phyloP scores from a whole-genome alignment of 163 green algal genomes.

The Smithsoniella earleae region DNA sequence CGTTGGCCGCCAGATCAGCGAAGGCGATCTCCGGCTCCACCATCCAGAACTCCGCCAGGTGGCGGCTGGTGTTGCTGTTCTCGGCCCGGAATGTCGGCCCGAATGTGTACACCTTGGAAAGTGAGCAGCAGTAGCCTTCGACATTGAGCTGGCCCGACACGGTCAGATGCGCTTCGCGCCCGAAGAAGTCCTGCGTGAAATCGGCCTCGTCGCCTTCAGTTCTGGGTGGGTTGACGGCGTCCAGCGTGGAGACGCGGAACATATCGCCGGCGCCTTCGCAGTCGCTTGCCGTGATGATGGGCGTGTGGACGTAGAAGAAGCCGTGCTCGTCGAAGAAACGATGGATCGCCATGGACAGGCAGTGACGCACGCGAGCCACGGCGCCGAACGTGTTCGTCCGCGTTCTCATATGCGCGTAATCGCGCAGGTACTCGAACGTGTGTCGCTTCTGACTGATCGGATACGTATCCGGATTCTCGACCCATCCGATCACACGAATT shows the following conservation, averaged over 20 bases:
- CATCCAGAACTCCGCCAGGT: constrained; percentile 99
- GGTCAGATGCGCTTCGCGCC: constrained; percentile 69
- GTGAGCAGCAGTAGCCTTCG: constrained; percentile 33
- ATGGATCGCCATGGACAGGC: constrained; percentile 53
- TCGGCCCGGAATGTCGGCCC: constrained; percentile 94
- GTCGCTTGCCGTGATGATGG: constrained; percentile 57
- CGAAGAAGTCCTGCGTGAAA: constrained; percentile 96
- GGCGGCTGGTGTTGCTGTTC: constrained; percentile 84
- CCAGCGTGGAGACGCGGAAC: constrained; percentile 52
- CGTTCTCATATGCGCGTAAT: constrained; percentile 51
- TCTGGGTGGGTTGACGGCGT: no score
- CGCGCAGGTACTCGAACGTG: constrained; percentile 56
- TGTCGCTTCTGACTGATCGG: constrained; percentile 62
- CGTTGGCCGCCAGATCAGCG: constrained; percentile 68
- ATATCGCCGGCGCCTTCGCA: constrained; percentile 63
- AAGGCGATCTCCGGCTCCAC: constrained; percentile 99
- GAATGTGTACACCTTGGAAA: constrained; percentile 83
- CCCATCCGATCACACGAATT: constrained; percentile 40
- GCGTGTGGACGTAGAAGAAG: constrained; percentile 58
- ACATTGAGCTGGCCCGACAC: constrained; percentile 75
- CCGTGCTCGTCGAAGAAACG: constrained; percentile 53
- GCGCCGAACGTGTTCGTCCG: constrained; percentile 61
- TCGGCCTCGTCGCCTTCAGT: no score
- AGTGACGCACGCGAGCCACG: constrained; percentile 44
- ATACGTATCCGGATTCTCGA: constrained; percentile 48